phyloP scores from a whole-genome alignment of 2,329 filamentous ascomycete genomes.

The Penicillium concentricum region DNA sequence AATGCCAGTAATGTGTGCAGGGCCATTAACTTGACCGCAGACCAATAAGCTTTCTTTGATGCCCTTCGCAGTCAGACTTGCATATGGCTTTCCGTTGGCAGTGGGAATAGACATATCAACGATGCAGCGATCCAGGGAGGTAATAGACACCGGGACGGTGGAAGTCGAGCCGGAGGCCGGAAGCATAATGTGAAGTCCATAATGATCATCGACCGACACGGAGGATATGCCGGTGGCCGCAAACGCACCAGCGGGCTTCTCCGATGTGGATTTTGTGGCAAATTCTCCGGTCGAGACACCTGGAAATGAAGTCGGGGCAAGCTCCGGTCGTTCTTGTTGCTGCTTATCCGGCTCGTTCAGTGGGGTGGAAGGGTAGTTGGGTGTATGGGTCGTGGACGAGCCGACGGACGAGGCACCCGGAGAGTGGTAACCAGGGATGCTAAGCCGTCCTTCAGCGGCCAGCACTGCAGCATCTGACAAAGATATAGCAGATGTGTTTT shows the following conservation, averaged over 20 bases:
- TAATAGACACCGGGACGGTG: constrained; percentile 71
- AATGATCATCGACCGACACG: constrained; percentile 66
- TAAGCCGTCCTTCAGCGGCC: constrained; percentile 48
- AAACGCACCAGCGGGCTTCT: constrained; percentile 52
- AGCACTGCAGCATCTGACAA: constrained; percentile 57
- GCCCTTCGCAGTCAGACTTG: constrained; percentile 67
- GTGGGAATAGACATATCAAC: constrained; percentile 75
- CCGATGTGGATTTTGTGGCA: constrained; percentile 22
- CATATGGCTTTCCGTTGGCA: constrained; percentile 61
- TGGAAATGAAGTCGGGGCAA: constrained; percentile 37
- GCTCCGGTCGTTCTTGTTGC: constrained; percentile 36
- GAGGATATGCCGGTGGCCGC: constrained; percentile 52
- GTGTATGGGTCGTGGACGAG: constrained; percentile 37
- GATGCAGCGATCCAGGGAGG: constrained; percentile 67
- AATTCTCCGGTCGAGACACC: constrained; percentile 19
- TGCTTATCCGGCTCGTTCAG: constrained; percentile 36
- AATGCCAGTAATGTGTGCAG: constrained; percentile 78
- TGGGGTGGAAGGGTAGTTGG: constrained; percentile 38
- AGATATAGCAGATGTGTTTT: constrained; percentile 56
- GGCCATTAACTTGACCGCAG: constrained; percentile 73
- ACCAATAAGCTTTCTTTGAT: constrained; percentile 71
- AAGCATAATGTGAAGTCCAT: constrained; percentile 71
- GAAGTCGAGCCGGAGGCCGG: constrained; percentile 69
- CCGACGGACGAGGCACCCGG: constrained; percentile 43
- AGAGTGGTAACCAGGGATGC: constrained; percentile 44